phyloP scores from a whole-genome alignment of 805 yeast species.

The Hagleromyces aurorensis region DNA sequence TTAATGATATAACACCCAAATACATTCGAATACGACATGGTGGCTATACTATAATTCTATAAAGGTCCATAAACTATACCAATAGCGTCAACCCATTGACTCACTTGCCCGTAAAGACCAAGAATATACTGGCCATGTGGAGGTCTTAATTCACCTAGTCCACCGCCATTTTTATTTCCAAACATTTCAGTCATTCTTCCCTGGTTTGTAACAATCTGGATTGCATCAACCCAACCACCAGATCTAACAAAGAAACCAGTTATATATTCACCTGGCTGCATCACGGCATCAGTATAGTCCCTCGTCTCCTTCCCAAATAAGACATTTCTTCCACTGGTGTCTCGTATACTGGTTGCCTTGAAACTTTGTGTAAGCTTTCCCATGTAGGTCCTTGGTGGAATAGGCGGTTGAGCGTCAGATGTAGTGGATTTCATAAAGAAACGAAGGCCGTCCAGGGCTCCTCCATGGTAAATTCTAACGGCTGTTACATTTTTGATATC shows the following conservation, averaged over 20 bases:
- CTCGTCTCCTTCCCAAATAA: constrained; percentile 47
- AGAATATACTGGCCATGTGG: constrained; percentile 56
- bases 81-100: constrained; percentile 65
- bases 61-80: constrained; percentile 51
- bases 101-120: constrained; percentile 66
- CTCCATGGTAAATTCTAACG: constrained; percentile 64
- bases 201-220: constrained; percentile 57
- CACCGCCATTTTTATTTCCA: constrained; percentile 69
- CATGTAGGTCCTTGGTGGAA: constrained; percentile 42
- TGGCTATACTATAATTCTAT: neutral
- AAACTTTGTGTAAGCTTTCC: constrained; percentile 23
- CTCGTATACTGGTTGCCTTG: constrained; percentile 11
- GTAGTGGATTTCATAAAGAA: constrained; percentile 33
- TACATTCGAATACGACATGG: constrained; percentile 3
- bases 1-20: constrained; percentile 1
- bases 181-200: constrained; percentile 48
- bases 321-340: constrained; percentile 11
- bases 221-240: constrained; percentile 88
- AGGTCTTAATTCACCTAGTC: constrained; percentile 46
- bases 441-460: constrained; percentile 75
- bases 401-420: constrained; percentile 30
- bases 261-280: constrained; percentile 54
- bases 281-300: constrained; percentile 45
- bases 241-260: constrained; percentile 54
- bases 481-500: constrained; percentile 33